Evolutionary conservation across 345 rosid genomes (phyloP).

Genomic region (Litchi chinensis): DNA sequence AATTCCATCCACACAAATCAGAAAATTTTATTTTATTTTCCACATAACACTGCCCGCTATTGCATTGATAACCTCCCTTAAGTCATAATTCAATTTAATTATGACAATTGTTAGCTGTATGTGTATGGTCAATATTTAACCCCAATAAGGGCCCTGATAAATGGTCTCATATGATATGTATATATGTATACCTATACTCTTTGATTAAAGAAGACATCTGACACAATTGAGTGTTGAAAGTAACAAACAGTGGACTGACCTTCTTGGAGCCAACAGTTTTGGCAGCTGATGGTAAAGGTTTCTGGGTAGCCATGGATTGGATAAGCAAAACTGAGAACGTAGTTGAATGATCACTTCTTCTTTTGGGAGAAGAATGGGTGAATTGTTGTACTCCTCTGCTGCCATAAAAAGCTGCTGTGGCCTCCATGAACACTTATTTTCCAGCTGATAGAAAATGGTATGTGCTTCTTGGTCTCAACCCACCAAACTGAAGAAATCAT

Average conservation of each 20-base stretch:
- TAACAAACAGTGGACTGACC: conserved; percentile 33
- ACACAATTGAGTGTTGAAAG: background rate
- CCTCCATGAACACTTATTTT: conserved; percentile 38
- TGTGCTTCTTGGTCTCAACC: background rate
- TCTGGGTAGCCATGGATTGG: conserved; percentile 75
- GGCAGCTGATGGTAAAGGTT: conserved; percentile 55
- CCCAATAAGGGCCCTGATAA: no score
- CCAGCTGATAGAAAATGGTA: background rate
- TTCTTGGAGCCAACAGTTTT: conserved; percentile 57
- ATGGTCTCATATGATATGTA: no score
- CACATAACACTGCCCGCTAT: no score
- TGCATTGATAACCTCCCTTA: no score
- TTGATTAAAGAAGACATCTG: no score
- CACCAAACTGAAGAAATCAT: background rate
- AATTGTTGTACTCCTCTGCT: conserved; percentile 19
- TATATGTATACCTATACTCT: no score
- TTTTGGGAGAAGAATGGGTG: conserved; percentile 18
- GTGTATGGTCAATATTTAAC: no score
- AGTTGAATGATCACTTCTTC: conserved; percentile 1
- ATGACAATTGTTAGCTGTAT: no score
- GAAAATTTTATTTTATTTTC: no score
- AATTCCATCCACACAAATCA: no score
- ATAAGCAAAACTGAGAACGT: conserved; percentile 35
- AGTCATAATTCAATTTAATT: no score
- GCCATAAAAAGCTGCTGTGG: conserved; percentile 34